These are phyloP conservation scores for Yamadazyma pseudoaaseri DNA, from an alignment of 1,139 yeast species.

Conservation along the genomic window DNA sequence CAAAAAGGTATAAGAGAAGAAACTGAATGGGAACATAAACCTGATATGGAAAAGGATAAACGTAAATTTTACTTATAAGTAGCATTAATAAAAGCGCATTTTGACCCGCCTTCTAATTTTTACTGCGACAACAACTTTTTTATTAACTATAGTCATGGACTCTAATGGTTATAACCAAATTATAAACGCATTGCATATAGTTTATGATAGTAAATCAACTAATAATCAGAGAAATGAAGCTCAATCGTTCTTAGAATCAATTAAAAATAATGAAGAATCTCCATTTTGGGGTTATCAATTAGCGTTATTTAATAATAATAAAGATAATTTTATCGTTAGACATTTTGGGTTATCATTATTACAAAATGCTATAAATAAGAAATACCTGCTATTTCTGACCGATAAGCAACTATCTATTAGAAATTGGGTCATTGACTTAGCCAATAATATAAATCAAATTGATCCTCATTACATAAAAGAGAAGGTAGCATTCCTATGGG, in stretches of 20 bases:
- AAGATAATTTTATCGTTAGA: constrained; percentile 68
- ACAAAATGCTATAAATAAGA: constrained; percentile 63
- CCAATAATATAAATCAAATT: constrained; percentile 51
- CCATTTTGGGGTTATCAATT: constrained; percentile 93
- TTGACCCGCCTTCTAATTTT: not conserved
- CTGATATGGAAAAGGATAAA: constrained; percentile 96
- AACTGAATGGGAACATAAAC: constrained; percentile 92
- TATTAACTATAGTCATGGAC: constrained; percentile 47
- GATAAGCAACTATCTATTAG: constrained; percentile 69
- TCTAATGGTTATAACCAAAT: constrained; percentile 66
- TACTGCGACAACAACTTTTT: no score
- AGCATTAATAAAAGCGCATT: no score
- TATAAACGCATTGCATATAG: constrained; percentile 71
- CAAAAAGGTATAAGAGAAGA: constrained; percentile 92
- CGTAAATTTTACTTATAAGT: constrained; percentile 76
- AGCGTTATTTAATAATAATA: constrained; percentile 61
- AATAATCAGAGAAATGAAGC: constrained; percentile 68
- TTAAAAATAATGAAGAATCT: constrained; percentile 76
- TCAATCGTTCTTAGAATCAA: constrained; percentile 69
- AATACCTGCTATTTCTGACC: constrained; percentile 57
- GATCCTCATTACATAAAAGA: constrained; percentile 93
- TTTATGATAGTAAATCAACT: constrained; percentile 70
- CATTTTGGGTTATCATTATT: constrained; percentile 87
- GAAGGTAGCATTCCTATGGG: constrained; percentile 89
- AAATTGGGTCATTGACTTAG: constrained; percentile 80